Conservation (phyloP, 2,329 filamentous ascomycete species). For the Fusarium pseudonygamai region DNA sequence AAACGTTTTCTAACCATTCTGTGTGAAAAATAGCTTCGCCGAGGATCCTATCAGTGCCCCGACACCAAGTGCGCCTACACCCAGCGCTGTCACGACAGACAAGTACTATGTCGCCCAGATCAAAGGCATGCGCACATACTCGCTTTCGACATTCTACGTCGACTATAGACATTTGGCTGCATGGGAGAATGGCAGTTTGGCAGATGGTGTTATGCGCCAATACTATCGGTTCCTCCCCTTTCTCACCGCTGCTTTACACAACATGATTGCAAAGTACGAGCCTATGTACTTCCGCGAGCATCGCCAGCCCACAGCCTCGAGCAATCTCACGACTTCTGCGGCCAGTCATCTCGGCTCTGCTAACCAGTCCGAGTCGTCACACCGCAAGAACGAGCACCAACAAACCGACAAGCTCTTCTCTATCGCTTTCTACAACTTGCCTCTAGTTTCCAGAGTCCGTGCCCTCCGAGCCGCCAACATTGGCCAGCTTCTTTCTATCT, state of each 20-base stretch:
- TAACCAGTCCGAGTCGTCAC: constrained; percentile 72
- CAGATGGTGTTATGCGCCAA: constrained; percentile 85
- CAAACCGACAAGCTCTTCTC: constrained; percentile 97
- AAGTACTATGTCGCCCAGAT: constrained; percentile 89
- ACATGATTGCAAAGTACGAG: constrained; percentile 93
- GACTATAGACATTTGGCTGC: constrained; percentile 86
- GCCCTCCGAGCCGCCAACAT: constrained; percentile 90
- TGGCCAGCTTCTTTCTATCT: constrained; percentile 92
- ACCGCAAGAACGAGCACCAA: constrained; percentile 88
- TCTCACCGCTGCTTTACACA: constrained; percentile 87
- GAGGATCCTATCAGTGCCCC: constrained; percentile 69
- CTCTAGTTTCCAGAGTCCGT: constrained; percentile 85
- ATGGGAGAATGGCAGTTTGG: constrained; percentile 81
- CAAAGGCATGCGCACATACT: constrained; percentile 76
- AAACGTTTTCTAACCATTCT: not conserved
- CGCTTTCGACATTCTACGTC: constrained; percentile 86
- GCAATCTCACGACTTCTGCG: constrained; percentile 75
- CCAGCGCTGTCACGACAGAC: constrained; percentile 77
- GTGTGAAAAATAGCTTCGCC: constrained; percentile 60
- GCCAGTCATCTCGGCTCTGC: constrained; percentile 69
- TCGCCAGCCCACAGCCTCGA: constrained; percentile 81
- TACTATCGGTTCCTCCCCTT: constrained; percentile 97
- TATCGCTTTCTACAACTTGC: constrained; percentile 91
- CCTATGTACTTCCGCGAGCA: constrained; percentile 94
- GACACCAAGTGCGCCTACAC: constrained; percentile 67